Evolutionary conservation across 225 moss, liverwort and hornwort species (phyloP).

Genomic region (Physcomitrium patens): DNA sequence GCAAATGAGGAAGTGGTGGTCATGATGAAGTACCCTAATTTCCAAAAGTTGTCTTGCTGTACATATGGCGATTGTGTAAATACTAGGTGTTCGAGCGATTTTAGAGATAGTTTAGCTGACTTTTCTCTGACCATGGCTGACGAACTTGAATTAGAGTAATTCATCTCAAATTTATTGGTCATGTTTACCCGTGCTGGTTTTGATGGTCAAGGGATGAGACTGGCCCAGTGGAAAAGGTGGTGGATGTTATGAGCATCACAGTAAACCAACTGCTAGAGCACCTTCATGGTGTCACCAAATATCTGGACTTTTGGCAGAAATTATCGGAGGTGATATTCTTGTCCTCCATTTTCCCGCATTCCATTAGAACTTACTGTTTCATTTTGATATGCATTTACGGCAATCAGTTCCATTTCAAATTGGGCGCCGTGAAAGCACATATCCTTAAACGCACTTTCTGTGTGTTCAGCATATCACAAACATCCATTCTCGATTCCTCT

Average conservation of each 20-base stretch:
- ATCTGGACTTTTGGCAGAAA: constrained; percentile 78
- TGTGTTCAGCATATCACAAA: constrained; percentile 2
- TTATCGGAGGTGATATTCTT: constrained; percentile 57
- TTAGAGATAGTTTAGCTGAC: not conserved
- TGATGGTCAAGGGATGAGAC: constrained; percentile 50
- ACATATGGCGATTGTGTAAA: not conserved
- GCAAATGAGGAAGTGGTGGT: not conserved
- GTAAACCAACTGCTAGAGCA: constrained; percentile 66
- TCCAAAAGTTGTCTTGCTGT: not conserved
- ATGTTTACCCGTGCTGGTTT: constrained; percentile 18
- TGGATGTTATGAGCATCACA: constrained; percentile 64
- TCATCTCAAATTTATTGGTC: not conserved
- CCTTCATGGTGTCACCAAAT: constrained; percentile 65
- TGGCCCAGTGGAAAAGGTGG: constrained; percentile 67
- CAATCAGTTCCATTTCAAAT: not conserved
- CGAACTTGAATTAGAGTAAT: constrained; percentile 7
- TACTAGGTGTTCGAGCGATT: constrained; percentile 22
- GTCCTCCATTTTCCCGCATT: not conserved
- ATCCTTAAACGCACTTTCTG: not conserved
- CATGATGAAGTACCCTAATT: constrained; percentile 2
- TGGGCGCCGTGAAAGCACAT: not conserved
- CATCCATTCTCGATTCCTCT: not conserved
- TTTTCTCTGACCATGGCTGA: not conserved
- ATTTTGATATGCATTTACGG: not conserved
- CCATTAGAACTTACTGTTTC: constrained; percentile 8